Evolutionary conservation across 1,139 yeast genomes (phyloP).

Genomic region (Pneumocystis canis): DNA sequence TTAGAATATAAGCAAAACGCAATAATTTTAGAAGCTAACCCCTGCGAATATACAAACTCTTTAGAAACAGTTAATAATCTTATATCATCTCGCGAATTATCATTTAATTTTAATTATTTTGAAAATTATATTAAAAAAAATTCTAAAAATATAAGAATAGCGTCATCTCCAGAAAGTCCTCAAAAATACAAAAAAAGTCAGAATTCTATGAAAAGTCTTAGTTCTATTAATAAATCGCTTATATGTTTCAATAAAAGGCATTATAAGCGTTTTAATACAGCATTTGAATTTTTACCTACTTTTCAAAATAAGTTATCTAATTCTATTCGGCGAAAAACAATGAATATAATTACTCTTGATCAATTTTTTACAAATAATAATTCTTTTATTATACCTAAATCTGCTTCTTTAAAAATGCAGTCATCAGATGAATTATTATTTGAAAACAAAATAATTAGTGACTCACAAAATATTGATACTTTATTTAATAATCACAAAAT

Average conservation of each 20-base stretch:
- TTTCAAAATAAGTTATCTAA: not conserved
- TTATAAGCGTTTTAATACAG: not conserved
- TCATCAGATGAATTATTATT: not conserved
- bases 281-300: not conserved
- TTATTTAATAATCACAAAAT: not conserved
- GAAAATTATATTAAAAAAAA: not conserved
- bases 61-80: not conserved
- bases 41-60: not conserved
- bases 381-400: not conserved
- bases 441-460: not conserved
- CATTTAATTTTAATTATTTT: not conserved
- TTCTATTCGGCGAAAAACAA: not conserved
- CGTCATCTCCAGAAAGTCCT: not conserved
- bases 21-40: not conserved
- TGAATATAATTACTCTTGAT: not conserved
- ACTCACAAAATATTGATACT: not conserved
- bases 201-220: not conserved
- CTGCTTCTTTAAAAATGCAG: not conserved
- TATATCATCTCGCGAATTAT: not conserved
- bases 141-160: not conserved
- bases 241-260: not conserved
- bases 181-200: not conserved
- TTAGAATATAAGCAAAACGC: not conserved
- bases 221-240: not conserved
- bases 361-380: not conserved